phyloP scores from a whole-genome alignment of 306 rosid species.

The Cucumis cinereus region DNA sequence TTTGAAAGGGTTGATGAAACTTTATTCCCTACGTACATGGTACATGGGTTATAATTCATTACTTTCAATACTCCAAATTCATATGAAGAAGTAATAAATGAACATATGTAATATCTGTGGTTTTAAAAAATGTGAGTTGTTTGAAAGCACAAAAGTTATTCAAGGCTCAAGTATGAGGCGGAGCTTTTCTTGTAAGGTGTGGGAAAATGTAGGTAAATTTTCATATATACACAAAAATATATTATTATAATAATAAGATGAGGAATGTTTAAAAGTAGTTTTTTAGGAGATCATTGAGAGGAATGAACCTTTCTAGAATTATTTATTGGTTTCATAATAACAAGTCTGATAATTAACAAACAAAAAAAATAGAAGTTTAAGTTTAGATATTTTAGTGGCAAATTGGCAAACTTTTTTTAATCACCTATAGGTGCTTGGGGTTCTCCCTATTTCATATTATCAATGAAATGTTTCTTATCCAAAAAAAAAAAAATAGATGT shows the following conservation, averaged over 20 bases:
- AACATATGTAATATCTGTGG: neutral
- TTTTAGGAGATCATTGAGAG: neutral
- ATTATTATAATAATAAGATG: neutral
- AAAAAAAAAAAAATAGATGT: neutral
- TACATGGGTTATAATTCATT: neutral
- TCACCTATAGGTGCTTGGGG: too few species aligned
- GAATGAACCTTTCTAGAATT: neutral
- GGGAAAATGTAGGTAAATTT: neutral
- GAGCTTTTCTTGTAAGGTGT: neutral
- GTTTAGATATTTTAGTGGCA: too few species aligned
- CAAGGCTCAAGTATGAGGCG: neutral
- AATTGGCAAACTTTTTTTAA: too few species aligned
- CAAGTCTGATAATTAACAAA: neutral
- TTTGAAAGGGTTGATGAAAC: neutral
- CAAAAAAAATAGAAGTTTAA: neutral
- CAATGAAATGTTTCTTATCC: too few species aligned
- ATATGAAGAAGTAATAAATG: neutral
- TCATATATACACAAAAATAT: neutral
- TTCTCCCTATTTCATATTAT: too few species aligned
- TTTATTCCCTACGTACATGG: neutral
- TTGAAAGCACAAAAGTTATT: neutral
- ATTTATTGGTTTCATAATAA: neutral
- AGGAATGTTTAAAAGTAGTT: neutral
- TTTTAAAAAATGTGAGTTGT: neutral
- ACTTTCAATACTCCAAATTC: neutral